Evolutionary conservation across 306 rosid species (phyloP), one percentile per base, ranked within the genome.

Genomic region (Vicia villosa): DNA sequence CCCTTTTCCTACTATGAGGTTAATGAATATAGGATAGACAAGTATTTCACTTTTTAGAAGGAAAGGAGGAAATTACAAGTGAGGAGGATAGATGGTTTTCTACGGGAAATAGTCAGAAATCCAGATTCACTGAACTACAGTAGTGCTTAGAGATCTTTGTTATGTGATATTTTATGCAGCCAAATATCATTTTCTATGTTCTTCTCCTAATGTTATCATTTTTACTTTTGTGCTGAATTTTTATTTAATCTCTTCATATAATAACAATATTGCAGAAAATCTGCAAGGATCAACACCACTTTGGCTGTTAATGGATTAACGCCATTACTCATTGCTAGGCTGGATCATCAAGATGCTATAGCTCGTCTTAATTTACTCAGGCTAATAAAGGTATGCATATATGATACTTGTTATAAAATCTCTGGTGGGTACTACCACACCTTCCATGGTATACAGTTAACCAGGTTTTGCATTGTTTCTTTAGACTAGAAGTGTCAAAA

Each of bases 291-390:
- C 61, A 95, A 95, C 83, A 95, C 97, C 8, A 95, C 97, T 40
- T 76, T 95, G 76, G 99, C 97, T 50, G 95, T 95, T 65, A 95
- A 89, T 74, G 99, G 99, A 55, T 83, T 95, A 76, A 95, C 97
- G 42, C 92, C 96, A n/a, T 77, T 95, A 79, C 99, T 95, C 45
- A 84, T 95, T 74, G 90, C 95, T 72, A 89, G 88, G 80, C 89
- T 95, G 76, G 96, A 95, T 80, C 99, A 95, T 72, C 99, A 85
- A 73, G 99, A 95, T 85, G 99, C 99, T 21, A 95, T 95, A 62
- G 97, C 97, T 72, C 99, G 99, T 69, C 91, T 95, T 67, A 95
- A 95, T 86, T 96, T 95, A 74, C 96, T 95, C 69, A 91, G 94
- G 81, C 87, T 95, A 70, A 95, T 95, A 77, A 95, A 95, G 97